These are phyloP conservation scores for Trametes elegans DNA, from an alignment of 768 basidiomycete genomes.

Conservation along the genomic window DNA sequence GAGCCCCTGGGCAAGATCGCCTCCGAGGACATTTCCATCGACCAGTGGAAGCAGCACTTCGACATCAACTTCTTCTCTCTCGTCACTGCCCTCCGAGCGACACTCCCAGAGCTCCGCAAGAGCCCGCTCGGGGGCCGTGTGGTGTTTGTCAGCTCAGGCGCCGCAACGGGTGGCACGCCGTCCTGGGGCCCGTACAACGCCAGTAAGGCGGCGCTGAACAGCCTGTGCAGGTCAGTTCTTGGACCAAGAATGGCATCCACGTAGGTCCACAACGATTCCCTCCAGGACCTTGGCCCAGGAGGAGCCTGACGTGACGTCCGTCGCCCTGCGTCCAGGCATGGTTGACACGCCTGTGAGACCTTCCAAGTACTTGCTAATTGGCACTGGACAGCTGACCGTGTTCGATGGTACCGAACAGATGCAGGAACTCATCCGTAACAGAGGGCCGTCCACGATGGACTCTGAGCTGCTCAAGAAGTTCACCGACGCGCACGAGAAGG, in stretches of 20 bases:
- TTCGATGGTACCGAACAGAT: no score
- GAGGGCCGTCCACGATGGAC: constrained; percentile 54
- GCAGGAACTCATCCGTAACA: constrained; percentile 57
- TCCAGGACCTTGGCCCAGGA: constrained; percentile 80
- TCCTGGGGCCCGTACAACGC: constrained; percentile 86
- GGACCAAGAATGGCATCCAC: background rate
- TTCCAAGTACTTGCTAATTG: background rate
- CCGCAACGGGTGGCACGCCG: constrained; percentile 60
- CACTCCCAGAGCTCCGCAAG: constrained; percentile 67
- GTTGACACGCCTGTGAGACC: constrained; percentile 73
- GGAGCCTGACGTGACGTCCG: constrained; percentile 69
- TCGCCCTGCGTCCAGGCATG: constrained; percentile 85
- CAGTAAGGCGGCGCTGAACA: constrained; percentile 88
- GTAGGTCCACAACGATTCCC: background rate
- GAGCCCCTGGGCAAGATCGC: constrained; percentile 65
- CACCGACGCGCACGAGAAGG: constrained; percentile 52
- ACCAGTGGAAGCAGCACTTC: constrained; percentile 70
- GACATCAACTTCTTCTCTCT: constrained; percentile 89
- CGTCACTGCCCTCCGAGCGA: constrained; percentile 61
- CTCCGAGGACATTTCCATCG: constrained; percentile 46
- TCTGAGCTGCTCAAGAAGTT: constrained; percentile 56
- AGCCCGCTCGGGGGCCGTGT: constrained; percentile 60
- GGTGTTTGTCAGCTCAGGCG: constrained; percentile 85
- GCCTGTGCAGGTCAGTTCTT: constrained; percentile 60
- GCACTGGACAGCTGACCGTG: background rate